Evolutionary conservation across 2,329 filamentous ascomycete species (phyloP), one percentile per base, ranked within the genome.

Genomic region (Intubia oerlemansii): DNA sequence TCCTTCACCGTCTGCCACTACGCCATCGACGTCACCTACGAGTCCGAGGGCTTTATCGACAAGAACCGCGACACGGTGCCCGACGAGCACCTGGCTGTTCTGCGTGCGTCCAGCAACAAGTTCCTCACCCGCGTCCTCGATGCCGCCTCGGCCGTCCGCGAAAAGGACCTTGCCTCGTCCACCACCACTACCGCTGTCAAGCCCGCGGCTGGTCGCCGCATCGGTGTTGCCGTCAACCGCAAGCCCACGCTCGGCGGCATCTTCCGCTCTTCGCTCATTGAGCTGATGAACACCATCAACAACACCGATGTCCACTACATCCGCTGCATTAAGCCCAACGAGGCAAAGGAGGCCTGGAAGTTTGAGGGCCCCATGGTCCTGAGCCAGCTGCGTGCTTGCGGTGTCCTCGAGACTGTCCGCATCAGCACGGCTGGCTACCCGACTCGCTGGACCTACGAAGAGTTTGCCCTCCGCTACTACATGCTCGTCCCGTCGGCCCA

Each of bases 331-430:
- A 98, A 98, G 56, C 88, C 88, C 18, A 98, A 98, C 48, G 88
- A 98, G 53, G 80, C 71, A 28, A 98, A 98, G 53, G 79, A 79
- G 44, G 70, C 88, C 0, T 98, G 88, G 88, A 85, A 90, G 43
- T 98, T 95, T 36, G 88, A 98, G 47, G 88, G 88, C 0, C 88
- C 90, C 4, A 98, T 98, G 88, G 88, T 98, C 40, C 65, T 98
- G 35, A 92, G 81, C 51, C 88, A 98, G 52, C 61, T 98, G 43
- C 74, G 90, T 51, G 88, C 88, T 53, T 98, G 88, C 55, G 88
- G 88, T 84, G 90, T 98, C 21, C 66, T 98, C 33, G 88, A 98
- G 54, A 98, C 88, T 4, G 88, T 98, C 32, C 73, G 88, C 47
- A 98, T 98, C 52, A 92, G 82, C 55, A 90, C 79, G 48, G 88